Evolutionary conservation across 805 yeast genomes (phyloP), one percentile per base, ranked within the genome.

Genomic region (Pichia heedii): DNA sequence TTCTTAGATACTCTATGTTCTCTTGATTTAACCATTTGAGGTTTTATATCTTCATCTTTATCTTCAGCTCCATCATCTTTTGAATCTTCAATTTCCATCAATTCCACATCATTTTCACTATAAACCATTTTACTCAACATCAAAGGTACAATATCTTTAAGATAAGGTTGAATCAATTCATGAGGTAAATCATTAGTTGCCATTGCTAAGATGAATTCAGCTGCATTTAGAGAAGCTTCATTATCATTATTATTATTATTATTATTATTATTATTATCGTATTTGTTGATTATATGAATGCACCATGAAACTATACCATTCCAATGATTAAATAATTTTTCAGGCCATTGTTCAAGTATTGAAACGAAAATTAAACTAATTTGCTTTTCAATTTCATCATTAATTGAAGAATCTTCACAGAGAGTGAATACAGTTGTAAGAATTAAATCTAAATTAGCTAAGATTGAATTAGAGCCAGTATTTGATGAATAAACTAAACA

Each of bases 261-360:
- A 46, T 73, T 75, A 44, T 73, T 73, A 66, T n/a, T n/a, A n/a
- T n/a, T n/a, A n/a, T n/a, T n/a, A n/a, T n/a, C n/a, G n/a, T n/a
- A n/a, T n/a, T n/a, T n/a, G n/a, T n/a, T n/a, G n/a, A 90, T 77
- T 46, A 88, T 75, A 63, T 88, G 96, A 40, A 87, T 63, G 55
- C 89, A 79, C 66, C 84, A 93, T 50, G 79, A 76, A 34, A 90
- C 75, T 15, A 93, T 87, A n/a, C 97, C 97, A 43, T 73, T 77
- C 44, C 90, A 61, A 60, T 90, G 95, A 8, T 89, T 87, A 40
- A 73, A 62, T 29, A 93, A 66, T 59, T 81, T 84, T 52, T 85
- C 95, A 1, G 96, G 90, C 50, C 89, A 71, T 11, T 77, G 73
- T 43, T 85, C 90, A 49, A 90, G 65, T 16, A 93, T 68, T 43